These are phyloP conservation scores for Cadophora gregata DNA, from an alignment of 2,329 filamentous ascomycete species.

Conservation along the genomic window DNA sequence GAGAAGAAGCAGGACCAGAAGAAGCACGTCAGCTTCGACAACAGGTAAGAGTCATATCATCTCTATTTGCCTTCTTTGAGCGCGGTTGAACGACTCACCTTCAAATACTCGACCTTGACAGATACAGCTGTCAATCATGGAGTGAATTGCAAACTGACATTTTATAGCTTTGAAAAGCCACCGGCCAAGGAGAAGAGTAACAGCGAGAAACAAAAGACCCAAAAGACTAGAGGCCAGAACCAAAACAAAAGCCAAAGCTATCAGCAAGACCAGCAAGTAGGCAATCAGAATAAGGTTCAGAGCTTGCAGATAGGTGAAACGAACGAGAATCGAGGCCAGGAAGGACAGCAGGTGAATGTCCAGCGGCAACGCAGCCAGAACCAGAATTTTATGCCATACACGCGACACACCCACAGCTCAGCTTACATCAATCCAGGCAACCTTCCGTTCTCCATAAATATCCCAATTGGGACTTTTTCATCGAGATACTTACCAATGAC, in stretches of 20 bases:
- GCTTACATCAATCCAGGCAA: neutral
- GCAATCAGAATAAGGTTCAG: neutral
- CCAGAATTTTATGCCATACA: conserved; percentile 1
- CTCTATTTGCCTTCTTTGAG: neutral
- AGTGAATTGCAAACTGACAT: conserved; percentile 10
- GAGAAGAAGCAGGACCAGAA: conserved; percentile 12
- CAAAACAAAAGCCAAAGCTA: conserved; percentile 4
- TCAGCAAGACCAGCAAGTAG: conserved; percentile 2
- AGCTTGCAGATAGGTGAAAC: neutral
- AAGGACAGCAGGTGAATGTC: neutral
- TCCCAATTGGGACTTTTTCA: neutral
- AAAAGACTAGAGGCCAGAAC: neutral
- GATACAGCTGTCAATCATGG: too few relatives aligned
- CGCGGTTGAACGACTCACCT: neutral
- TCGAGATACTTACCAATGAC: neutral
- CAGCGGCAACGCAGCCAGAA: neutral
- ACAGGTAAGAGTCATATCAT: conserved; percentile 3
- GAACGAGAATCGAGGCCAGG: conserved; percentile 2
- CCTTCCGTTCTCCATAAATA: neutral
- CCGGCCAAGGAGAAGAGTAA: neutral
- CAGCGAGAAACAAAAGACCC: conserved; percentile 3
- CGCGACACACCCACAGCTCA: neutral
- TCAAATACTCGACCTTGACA: neutral
- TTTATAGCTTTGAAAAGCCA: neutral
- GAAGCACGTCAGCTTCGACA: conserved; percentile 15